Percentiles rank a stretch among this genome's conserved stretches.
These are phyloP conservation scores for Candida frijolesensis DNA, from an alignment of 1,139 yeast species.

Conservation along the genomic window DNA sequence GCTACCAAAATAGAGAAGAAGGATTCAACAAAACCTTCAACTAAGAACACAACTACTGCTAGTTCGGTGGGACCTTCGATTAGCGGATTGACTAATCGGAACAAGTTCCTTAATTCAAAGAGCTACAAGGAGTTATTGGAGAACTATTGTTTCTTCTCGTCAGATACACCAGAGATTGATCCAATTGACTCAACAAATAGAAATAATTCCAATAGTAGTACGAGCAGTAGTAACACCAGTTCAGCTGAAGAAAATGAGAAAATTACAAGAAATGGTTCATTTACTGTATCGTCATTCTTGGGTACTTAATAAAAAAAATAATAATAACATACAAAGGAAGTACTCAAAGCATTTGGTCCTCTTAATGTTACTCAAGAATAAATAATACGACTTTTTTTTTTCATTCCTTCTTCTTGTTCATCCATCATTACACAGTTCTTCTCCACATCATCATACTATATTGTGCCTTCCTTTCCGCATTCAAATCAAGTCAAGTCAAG, in stretches of 20 bases:
- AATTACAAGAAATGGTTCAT: slow-evolving; percentile 15
- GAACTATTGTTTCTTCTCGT: slow-evolving; percentile 65
- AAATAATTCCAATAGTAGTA: slow-evolving; percentile 1
- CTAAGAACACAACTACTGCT: not conserved
- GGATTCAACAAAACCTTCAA: not conserved
- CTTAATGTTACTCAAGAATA: not conserved
- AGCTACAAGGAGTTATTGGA: slow-evolving; percentile 70
- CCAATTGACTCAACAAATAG: slow-evolving; percentile 3
- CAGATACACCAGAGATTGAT: slow-evolving; percentile 10
- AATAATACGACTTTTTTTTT: not conserved
- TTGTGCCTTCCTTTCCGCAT: too few species aligned
- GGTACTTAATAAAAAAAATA: slow-evolving; percentile 17
- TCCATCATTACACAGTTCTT: too few species aligned
- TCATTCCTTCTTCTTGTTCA: not conserved
- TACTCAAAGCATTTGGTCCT: not conserved
- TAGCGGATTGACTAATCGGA: slow-evolving; percentile 5
- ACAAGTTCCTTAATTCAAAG: slow-evolving; percentile 48
- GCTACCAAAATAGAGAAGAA: not conserved
- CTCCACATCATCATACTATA: too few species aligned
- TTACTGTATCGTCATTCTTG: slow-evolving; percentile 31
- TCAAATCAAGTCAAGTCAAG: not conserved
- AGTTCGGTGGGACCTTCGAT: slow-evolving; percentile 6
- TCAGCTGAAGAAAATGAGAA: slow-evolving; percentile 4
- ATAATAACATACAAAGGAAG: too few species aligned
- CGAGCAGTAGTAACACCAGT: slow-evolving; percentile 1